Conservation (phyloP, 2,329 filamentous ascomycete species). For the Aspergillus hiratsukae region DNA sequence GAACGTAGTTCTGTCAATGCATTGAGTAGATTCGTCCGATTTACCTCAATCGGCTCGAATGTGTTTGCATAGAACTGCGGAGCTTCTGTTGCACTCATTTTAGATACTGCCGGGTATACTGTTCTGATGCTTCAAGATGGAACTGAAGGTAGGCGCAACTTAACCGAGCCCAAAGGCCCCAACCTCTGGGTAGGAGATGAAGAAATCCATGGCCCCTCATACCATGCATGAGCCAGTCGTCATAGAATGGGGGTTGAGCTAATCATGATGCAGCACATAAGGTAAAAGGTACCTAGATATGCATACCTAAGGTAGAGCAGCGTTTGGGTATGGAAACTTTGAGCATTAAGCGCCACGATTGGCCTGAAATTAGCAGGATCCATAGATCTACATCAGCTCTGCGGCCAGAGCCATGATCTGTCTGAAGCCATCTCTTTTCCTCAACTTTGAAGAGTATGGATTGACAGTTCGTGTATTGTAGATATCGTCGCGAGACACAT, state of each 20-base stretch:
- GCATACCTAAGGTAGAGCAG: neutral
- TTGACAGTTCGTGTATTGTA: too few relatives aligned
- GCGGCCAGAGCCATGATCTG: neutral
- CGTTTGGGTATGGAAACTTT: neutral
- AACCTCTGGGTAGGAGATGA: neutral
- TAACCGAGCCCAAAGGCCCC: neutral
- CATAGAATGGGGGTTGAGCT: neutral
- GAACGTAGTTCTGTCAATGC: slow-evolving; percentile 25
- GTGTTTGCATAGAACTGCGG: slow-evolving; percentile 26
- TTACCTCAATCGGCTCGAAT: slow-evolving; percentile 19
- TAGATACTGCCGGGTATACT: neutral
- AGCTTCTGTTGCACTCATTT: neutral
- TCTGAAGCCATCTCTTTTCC: neutral
- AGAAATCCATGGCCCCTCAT: neutral
- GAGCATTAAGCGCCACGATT: neutral
- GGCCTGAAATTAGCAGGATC: neutral
- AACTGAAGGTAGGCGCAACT: neutral
- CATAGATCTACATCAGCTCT: neutral
- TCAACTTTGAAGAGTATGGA: neutral
- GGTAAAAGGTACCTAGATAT: neutral
- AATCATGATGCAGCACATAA: neutral
- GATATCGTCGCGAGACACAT: too few relatives aligned
- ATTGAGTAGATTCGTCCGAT: slow-evolving; percentile 12
- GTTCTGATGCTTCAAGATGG: too few relatives aligned
- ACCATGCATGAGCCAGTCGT: neutral